These are phyloP conservation scores for Trametes meyenii DNA, from an alignment of 768 basidiomycete genomes.

Conservation along the genomic window DNA sequence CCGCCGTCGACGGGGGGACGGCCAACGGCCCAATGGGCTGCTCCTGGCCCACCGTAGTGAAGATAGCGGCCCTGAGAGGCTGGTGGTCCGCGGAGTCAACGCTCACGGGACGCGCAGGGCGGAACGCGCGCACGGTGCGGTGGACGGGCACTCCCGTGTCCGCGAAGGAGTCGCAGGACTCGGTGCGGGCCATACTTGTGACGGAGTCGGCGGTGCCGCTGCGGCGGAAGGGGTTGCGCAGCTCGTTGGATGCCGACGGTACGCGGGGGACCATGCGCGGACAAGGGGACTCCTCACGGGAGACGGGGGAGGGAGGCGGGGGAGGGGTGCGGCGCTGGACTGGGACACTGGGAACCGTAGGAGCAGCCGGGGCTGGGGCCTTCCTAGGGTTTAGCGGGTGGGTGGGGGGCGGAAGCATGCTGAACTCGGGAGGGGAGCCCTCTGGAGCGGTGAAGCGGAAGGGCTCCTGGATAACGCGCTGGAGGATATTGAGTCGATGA, in stretches of 20 bases:
- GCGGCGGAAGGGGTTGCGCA: slow-evolving; percentile 16
- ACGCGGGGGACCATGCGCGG: background rate
- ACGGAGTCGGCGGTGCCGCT: slow-evolving; percentile 9
- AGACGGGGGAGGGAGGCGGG: background rate
- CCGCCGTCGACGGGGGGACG: background rate
- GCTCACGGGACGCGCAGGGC: background rate
- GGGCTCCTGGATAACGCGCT: background rate
- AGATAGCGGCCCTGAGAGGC: slow-evolving; percentile 14
- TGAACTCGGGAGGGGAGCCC: background rate
- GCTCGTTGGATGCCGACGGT: background rate
- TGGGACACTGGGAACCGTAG: too few relatives aligned
- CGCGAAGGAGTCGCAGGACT: slow-evolving; percentile 7
- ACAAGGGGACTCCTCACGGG: background rate
- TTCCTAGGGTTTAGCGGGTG: background rate
- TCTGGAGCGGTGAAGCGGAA: background rate
- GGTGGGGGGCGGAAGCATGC: background rate
- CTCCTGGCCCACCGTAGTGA: background rate
- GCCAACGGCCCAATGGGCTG: background rate
- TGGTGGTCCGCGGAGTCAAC: background rate
- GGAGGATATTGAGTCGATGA: background rate
- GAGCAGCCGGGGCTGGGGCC: too few relatives aligned
- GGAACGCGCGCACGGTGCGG: slow-evolving; percentile 10
- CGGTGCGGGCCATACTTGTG: background rate
- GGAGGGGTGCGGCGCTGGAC: background rate
- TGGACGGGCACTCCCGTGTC: slow-evolving; percentile 6